These are phyloP conservation scores for Botrytis fragariae DNA, from an alignment of 2,329 filamentous ascomycete species.

Conservation along the genomic window DNA sequence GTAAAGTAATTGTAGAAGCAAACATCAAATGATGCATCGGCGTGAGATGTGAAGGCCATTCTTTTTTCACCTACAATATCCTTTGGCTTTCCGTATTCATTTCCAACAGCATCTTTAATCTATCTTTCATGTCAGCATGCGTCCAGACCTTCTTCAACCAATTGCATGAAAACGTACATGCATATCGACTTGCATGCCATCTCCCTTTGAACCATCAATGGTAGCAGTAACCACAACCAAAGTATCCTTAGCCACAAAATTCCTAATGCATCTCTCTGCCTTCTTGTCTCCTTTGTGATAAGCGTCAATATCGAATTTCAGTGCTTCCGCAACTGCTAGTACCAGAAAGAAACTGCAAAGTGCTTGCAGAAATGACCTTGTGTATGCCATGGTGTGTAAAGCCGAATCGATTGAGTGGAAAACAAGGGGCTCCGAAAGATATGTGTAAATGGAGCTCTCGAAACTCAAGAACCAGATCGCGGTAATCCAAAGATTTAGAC, in stretches of 20 bases:
- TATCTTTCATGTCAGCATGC: constrained; percentile 41
- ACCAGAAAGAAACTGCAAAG: constrained; percentile 58
- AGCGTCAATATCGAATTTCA: constrained; percentile 91
- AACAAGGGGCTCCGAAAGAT: not conserved
- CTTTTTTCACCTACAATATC: constrained; percentile 81
- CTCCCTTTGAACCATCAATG: constrained; percentile 78
- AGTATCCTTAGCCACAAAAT: constrained; percentile 90
- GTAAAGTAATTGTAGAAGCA: constrained; percentile 87
- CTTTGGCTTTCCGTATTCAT: constrained; percentile 90
- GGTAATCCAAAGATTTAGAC: constrained; percentile 24
- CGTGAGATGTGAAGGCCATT: constrained; percentile 90
- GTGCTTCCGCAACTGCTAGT: constrained; percentile 57
- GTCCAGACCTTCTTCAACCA: not conserved
- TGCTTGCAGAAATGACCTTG: constrained; percentile 54
- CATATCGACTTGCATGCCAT: constrained; percentile 93
- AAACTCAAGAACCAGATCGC: constrained; percentile 17
- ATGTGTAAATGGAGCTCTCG: constrained; percentile 24
- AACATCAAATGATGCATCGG: constrained; percentile 90
- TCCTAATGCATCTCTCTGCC: constrained; percentile 88
- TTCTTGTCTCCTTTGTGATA: constrained; percentile 60
- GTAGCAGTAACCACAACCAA: constrained; percentile 93
- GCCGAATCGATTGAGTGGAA: not conserved
- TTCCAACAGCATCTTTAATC: constrained; percentile 94
- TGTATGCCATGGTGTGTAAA: constrained; percentile 47
- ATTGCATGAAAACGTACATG: constrained; percentile 59